Evolutionary conservation across 108 stramenopile genomes (phyloP).

Genomic region (Conticribra guillardii): DNA sequence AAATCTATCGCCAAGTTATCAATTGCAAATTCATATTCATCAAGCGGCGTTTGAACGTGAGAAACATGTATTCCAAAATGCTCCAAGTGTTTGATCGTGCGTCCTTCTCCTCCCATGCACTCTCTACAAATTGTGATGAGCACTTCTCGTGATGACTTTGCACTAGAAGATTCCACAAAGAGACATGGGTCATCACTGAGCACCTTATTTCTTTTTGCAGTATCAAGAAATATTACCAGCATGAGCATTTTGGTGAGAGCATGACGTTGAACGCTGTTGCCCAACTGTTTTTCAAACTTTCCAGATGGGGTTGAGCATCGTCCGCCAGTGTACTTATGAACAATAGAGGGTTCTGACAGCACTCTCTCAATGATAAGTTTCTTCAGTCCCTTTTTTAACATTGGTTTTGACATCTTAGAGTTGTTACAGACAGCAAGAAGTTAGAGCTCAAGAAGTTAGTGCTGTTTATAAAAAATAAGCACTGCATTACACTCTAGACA

Average conservation of each 20-base stretch:
- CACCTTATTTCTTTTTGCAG: constrained; percentile 62
- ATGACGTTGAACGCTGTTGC: constrained; percentile 63
- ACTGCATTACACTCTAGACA: not conserved
- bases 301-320: constrained; percentile 75
- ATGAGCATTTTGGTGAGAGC: constrained; percentile 71
- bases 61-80: constrained; percentile 74
- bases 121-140: constrained; percentile 76
- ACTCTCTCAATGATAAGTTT: constrained; percentile 69
- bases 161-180: constrained; percentile 57
- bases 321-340: constrained; percentile 76
- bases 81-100: constrained; percentile 86
- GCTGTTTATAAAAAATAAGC: too few species aligned
- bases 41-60: constrained; percentile 85
- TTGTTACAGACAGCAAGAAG: not conserved
- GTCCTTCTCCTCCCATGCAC: constrained; percentile 84
- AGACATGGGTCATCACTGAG: constrained; percentile 71
- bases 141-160: constrained; percentile 90
- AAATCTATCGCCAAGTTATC: constrained; percentile 89
- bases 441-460: not conserved
- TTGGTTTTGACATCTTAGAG: constrained; percentile 4
- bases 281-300: constrained; percentile 69
- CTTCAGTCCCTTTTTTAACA: constrained; percentile 57
- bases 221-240: constrained; percentile 86
- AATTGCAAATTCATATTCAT: constrained; percentile 90
- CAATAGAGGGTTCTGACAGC: constrained; percentile 63